A percentile compares a stretch with the other conserved stretches of the same genome.
Conservation (phyloP, 495 filamentous ascomycete genomes). For the Rhypophila decipiens region DNA sequence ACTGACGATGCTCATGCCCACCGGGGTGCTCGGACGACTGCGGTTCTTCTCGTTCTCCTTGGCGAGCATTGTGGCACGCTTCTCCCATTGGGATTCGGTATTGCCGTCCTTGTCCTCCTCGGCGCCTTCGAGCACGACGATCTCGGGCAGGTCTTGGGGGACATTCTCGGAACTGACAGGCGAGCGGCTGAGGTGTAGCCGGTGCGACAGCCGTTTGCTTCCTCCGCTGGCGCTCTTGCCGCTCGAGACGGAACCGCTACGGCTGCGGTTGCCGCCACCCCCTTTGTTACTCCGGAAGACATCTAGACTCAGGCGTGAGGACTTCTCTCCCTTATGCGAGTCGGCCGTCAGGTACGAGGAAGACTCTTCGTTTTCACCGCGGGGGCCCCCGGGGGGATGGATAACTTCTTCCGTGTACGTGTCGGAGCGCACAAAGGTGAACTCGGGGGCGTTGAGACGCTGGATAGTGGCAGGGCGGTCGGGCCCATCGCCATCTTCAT, state of each 20-base stretch:
- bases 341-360: conserved; percentile 28
- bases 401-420: conserved; percentile 75
- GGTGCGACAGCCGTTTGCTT: conserved; percentile 54
- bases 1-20: conserved; percentile 14
- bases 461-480: conserved; percentile 22
- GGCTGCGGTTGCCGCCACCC: conserved; percentile 32
- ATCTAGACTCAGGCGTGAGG: conserved; percentile 20
- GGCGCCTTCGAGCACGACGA: conserved; percentile 43
- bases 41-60: conserved; percentile 51
- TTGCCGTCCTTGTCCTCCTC: conserved; percentile 38
- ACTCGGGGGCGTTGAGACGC: conserved; percentile 51
- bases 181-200: conserved; percentile 58
- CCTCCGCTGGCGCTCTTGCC: conserved; percentile 30
- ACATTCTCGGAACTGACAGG: conserved; percentile 66
- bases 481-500: conserved; percentile 33
- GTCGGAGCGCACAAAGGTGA: conserved; percentile 80
- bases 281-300: conserved; percentile 21
- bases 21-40: conserved; percentile 32
- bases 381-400: conserved; percentile 51
- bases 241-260: conserved; percentile 39
- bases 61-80: conserved; percentile 79
- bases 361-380: conserved; percentile 17
- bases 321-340: conserved; percentile 13
- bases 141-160: conserved; percentile 71
- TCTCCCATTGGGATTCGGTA: conserved; percentile 64